Percentiles rank a stretch among this genome's conserved stretches.
These are phyloP conservation scores for Trichosporon sp. DNA, from an alignment of 1,284 basidiomycete genomes.

Conservation along the genomic window DNA sequence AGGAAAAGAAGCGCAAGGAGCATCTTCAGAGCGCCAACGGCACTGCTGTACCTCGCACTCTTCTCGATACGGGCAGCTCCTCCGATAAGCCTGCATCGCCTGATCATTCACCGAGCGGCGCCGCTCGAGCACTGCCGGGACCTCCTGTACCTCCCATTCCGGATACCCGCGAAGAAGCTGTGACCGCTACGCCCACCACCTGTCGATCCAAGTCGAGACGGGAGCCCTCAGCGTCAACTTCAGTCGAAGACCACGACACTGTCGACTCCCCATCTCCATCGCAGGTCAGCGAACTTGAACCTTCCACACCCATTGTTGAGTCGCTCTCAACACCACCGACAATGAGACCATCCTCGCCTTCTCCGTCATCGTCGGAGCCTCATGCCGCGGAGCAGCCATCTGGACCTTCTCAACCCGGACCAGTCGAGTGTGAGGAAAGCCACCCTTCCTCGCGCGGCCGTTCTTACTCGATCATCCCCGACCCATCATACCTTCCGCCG, in stretches of 20 bases:
- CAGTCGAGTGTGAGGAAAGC: not conserved
- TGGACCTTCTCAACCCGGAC: not conserved
- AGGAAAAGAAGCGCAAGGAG: conserved; percentile 23
- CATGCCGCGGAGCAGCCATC: not conserved
- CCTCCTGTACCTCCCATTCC: not conserved
- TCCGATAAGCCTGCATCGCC: not conserved
- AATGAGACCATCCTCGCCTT: not conserved
- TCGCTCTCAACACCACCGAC: not conserved
- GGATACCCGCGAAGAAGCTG: not conserved
- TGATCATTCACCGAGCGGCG: not conserved
- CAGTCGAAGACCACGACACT: not conserved
- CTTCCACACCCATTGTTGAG: not conserved
- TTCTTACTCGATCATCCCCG: conserved; percentile 32
- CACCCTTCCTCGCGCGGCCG: not conserved
- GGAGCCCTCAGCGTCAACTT: not conserved
- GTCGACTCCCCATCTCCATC: not conserved
- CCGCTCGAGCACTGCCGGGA: not conserved
- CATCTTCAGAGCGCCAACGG: not conserved
- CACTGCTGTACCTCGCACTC: not conserved
- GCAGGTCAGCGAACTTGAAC: not conserved
- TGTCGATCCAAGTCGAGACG: not conserved
- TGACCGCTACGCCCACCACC: not conserved
- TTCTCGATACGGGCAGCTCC: not conserved
- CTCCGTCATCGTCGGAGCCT: not conserved
- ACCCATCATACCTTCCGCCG: conserved; percentile 35